phyloP scores from a whole-genome alignment of 2,329 filamentous ascomycete species.

The Penicillium sp. region DNA sequence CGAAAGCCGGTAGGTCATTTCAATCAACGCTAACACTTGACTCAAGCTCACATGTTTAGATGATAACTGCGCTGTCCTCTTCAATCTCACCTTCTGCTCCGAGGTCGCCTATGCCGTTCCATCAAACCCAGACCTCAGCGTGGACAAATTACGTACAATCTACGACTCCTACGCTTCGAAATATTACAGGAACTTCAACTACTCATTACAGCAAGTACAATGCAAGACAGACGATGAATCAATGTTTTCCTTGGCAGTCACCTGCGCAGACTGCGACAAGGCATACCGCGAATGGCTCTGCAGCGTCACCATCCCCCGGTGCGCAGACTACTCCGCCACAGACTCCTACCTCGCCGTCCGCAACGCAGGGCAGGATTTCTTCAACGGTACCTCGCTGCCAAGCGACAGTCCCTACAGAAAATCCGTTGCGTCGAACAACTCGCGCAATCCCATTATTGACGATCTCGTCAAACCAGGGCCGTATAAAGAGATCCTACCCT shows the following conservation, averaged over 20 bases:
- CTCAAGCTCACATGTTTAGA: slow-evolving; percentile 48
- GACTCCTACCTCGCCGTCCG: slow-evolving; percentile 64
- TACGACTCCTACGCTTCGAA: slow-evolving; percentile 75
- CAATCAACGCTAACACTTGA: not conserved
- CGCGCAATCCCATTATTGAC: slow-evolving; percentile 75
- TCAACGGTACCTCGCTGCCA: slow-evolving; percentile 64
- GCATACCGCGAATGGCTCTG: slow-evolving; percentile 97
- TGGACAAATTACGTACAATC: slow-evolving; percentile 63
- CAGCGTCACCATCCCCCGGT: slow-evolving; percentile 87
- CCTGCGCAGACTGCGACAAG: slow-evolving; percentile 71
- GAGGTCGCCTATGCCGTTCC: slow-evolving; percentile 91
- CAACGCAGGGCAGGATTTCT: slow-evolving; percentile 70
- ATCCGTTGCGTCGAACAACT: slow-evolving; percentile 53
- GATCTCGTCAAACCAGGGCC: slow-evolving; percentile 73
- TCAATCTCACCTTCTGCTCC: slow-evolving; percentile 84
- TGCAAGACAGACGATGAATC: slow-evolving; percentile 76
- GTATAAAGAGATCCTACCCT: slow-evolving; percentile 91
- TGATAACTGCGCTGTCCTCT: slow-evolving; percentile 81
- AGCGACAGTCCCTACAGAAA: slow-evolving; percentile 35
- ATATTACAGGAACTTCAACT: slow-evolving; percentile 77
- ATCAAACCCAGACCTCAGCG: slow-evolving; percentile 69
- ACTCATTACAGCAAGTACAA: slow-evolving; percentile 78
- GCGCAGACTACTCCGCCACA: slow-evolving; percentile 73
- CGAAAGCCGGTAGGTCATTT: slow-evolving; percentile 68
- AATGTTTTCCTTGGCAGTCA: slow-evolving; percentile 77